Conservation (phyloP, 1,139 yeast species). For the Suzukiozyma palmioleophila region DNA sequence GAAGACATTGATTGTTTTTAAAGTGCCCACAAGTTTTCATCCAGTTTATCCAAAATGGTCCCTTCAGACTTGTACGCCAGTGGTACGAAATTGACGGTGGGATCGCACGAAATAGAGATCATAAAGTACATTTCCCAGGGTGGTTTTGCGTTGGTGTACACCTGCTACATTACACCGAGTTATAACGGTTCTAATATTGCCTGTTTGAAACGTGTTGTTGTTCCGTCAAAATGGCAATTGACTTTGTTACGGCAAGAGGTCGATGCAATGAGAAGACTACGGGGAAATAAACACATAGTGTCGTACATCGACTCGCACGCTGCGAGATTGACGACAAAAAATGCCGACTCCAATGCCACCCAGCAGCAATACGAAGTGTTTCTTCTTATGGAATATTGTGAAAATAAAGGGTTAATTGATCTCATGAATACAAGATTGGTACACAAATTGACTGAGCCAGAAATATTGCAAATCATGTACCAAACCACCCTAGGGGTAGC, state of each 20-base stretch:
- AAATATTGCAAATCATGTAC: constrained; percentile 75
- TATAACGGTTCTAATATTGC: constrained; percentile 46
- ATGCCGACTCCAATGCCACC: constrained; percentile 21
- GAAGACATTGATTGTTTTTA: neutral
- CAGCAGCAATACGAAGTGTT: constrained; percentile 76
- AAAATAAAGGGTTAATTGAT: constrained; percentile 82
- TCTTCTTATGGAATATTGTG: constrained; percentile 87
- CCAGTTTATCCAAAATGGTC: neutral
- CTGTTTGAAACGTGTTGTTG: constrained; percentile 71
- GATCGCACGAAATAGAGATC: constrained; percentile 56
- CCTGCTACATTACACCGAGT: constrained; percentile 54
- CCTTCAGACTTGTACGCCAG: constrained; percentile 59
- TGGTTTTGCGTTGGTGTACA: constrained; percentile 77
- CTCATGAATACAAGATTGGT: constrained; percentile 90
- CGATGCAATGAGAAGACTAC: constrained; percentile 76
- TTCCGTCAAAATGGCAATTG: constrained; percentile 67
- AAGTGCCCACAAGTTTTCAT: no score
- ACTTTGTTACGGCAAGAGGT: constrained; percentile 72
- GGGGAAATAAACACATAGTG: constrained; percentile 77
- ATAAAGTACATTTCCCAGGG: constrained; percentile 64
- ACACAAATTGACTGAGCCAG: constrained; percentile 75
- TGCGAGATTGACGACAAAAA: constrained; percentile 42
- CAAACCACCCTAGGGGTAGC: constrained; percentile 82
- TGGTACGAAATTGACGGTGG: constrained; percentile 61
- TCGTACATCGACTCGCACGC: constrained; percentile 94